Evolutionary conservation across 495 filamentous ascomycete genomes (phyloP).

Genomic region (Apiosordaria backusii): DNA sequence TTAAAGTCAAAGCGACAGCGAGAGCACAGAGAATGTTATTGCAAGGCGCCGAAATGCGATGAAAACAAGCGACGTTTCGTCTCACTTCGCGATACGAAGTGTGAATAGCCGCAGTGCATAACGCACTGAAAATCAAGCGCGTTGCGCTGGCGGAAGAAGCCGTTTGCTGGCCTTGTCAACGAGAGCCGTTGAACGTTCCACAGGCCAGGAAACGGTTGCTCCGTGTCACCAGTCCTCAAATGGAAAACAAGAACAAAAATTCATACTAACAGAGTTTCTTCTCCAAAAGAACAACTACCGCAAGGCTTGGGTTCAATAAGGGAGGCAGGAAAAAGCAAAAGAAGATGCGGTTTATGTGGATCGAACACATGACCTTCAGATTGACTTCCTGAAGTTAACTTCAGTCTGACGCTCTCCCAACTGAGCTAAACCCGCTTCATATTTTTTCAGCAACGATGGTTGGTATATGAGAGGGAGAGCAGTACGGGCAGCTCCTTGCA

Average conservation of each 20-base stretch:
- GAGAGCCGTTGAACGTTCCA: not conserved
- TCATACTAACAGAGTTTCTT: too few relatives aligned
- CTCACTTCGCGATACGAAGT: not conserved
- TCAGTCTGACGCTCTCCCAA: constrained; percentile 28
- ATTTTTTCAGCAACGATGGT: not conserved
- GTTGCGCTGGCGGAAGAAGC: not conserved
- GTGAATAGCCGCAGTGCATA: not conserved
- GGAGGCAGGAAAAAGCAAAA: constrained; percentile 6
- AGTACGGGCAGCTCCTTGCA: not conserved
- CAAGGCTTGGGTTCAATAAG: not conserved
- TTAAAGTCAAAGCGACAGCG: not conserved
- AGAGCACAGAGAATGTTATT: not conserved
- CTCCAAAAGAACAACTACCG: too few relatives aligned
- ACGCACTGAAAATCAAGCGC: not conserved
- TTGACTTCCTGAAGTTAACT: constrained; percentile 15
- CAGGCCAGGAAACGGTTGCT: too few relatives aligned
- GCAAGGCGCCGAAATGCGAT: not conserved
- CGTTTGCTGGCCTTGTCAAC: not conserved
- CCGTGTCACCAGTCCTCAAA: too few relatives aligned
- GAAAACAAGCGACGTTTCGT: not conserved
- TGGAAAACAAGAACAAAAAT: not conserved
- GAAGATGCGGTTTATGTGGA: constrained; percentile 25
- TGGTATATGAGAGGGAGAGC: not conserved
- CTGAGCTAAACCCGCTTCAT: constrained; percentile 27
- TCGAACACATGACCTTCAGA: constrained; percentile 25